Evolutionary conservation across 148 eudicot genomes (phyloP), one percentile per base, ranked within the genome.

Genomic region (Chenopodium album): DNA sequence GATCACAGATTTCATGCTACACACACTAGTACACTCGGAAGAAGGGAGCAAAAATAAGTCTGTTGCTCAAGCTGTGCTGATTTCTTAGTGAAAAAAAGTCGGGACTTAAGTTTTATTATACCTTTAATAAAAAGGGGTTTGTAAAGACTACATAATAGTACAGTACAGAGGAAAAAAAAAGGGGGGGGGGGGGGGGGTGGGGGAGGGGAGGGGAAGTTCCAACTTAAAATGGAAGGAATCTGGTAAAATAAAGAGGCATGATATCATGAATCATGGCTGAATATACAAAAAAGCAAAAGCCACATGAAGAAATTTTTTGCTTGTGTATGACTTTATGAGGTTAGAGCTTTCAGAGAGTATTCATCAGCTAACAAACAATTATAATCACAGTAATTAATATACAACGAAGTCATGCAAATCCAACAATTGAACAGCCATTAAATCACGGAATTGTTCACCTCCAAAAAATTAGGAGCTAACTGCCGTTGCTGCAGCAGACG

Each of bases 401-500:
- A 65, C 82, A 76, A 29, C 47, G 63, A 41, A 84, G 69, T 80
- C 71, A 69, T 76, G 76, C 75, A 68, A 54, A n/a, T 44, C 1
- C 75, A 48, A 12, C 10, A 67, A 71, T 63, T 50, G 28, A 65
- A 44, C 66, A 32, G 76, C 41, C n/a, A 13, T 14, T 20, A 16
- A 76, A 71, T 79, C 69, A 75, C 31, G 59, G 78, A 62, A 67
- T 76, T 31, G 77, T 31, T 80, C 12, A 80, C 82, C 85, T 79
- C 85, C 16, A 66, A 67, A 62, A 41, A 60, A 56, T 87, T 80
- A 85, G 71, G 80, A 62, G 76, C 81, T 72, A 16, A 63, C 62
- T 62, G 78, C 82, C 47, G 19, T 22, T 0, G 69, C 26, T 69
- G 75, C 20, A 68, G 87, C 66, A 23, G 84, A 78, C 14, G 95